phyloP scores from a whole-genome alignment of 306 rosid species.

The Parietaria judaica region DNA sequence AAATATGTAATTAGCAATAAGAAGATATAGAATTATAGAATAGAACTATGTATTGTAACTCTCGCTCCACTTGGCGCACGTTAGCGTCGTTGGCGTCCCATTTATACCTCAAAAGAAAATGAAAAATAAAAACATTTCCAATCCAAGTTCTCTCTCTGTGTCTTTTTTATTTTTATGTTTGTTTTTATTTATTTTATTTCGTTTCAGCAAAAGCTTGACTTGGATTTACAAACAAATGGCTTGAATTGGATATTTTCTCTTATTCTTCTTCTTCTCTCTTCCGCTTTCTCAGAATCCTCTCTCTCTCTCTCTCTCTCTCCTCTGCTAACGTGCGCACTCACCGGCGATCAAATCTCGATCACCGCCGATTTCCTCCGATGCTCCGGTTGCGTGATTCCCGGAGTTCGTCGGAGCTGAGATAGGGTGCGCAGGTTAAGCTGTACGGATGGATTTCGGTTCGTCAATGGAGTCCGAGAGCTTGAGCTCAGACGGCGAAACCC shows the following conservation, averaged over 20 bases:
- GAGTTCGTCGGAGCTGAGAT: conserved; percentile 7
- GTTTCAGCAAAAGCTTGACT: neutral
- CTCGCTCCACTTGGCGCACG: neutral
- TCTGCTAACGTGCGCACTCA: conserved; percentile 31
- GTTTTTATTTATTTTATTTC: neutral
- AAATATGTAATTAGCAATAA: no score
- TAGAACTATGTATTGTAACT: no score
- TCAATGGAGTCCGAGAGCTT: conserved; percentile 23
- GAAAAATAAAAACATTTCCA: neutral
- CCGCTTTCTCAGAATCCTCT: neutral
- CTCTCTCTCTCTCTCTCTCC: neutral
- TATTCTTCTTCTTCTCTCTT: neutral
- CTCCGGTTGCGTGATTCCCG: conserved; percentile 4
- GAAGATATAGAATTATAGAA: no score
- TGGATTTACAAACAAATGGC: neutral
- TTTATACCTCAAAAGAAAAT: neutral
- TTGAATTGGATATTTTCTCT: neutral
- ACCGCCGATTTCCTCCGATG: conserved; percentile 14
- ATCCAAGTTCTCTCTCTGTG: neutral
- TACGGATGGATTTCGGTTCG: conserved; percentile 6
- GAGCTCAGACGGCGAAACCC: conserved; percentile 10
- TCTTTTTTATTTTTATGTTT: neutral
- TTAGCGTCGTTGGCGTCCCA: conserved; percentile 4
- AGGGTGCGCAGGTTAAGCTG: conserved; percentile 7
- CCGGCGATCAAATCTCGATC: conserved; percentile 10